Evolutionary conservation across 345 rosid genomes (phyloP).

Genomic region (Eucalyptus marginata): DNA sequence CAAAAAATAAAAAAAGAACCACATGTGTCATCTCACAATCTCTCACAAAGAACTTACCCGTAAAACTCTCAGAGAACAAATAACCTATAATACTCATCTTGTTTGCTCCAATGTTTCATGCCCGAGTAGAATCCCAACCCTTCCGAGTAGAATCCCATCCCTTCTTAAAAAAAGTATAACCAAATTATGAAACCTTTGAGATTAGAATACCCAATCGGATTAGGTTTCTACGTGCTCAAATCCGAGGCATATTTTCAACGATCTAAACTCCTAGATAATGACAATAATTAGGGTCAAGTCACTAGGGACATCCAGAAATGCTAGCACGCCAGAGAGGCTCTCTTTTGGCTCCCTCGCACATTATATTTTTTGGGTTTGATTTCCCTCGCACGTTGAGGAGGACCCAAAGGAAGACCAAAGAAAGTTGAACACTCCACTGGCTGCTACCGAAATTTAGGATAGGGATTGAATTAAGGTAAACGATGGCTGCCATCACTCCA

Average conservation of each 20-base stretch:
- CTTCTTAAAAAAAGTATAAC: too few relatives aligned
- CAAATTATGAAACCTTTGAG: neutral
- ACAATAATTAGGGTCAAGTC: neutral
- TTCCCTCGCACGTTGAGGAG: neutral
- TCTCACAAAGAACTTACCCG: too few relatives aligned
- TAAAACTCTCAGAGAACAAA: too few relatives aligned
- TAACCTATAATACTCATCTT: too few relatives aligned
- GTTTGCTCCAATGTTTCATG: too few relatives aligned
- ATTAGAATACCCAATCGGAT: neutral
- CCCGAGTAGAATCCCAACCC: too few relatives aligned
- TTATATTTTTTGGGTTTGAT: too few relatives aligned
- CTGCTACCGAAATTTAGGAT: neutral
- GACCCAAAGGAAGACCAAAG: neutral
- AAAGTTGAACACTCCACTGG: neutral
- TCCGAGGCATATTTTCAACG: neutral
- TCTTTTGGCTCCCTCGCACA: neutral
- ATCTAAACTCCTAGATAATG: neutral
- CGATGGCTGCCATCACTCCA: neutral
- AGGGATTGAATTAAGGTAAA: neutral
- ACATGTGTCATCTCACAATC: too few relatives aligned
- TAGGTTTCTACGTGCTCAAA: neutral
- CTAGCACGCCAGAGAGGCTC: neutral
- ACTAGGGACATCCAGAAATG: neutral
- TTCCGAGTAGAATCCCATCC: too few relatives aligned
- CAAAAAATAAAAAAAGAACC: accelerated